phyloP scores from a whole-genome alignment of 805 yeast species.

The Lipomyces mesembrius region DNA sequence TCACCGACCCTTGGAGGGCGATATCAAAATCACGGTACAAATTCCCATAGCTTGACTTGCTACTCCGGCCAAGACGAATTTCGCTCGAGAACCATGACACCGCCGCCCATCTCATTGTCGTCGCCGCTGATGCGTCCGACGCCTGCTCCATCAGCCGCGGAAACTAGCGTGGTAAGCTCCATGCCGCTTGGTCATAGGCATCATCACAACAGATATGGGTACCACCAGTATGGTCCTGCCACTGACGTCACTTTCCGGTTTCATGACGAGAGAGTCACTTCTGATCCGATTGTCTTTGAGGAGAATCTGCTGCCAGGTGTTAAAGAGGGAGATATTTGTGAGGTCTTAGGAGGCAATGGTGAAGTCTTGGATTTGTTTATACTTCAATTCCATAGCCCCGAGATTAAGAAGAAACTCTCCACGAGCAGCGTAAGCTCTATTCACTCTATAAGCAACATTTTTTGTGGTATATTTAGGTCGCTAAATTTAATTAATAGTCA shows the following conservation, averaged over 20 bases:
- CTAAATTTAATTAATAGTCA: background rate
- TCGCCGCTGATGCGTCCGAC: slow-evolving; percentile 1
- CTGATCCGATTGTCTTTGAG: slow-evolving; percentile 63
- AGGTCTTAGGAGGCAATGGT: slow-evolving; percentile 43
- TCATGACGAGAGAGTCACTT: slow-evolving; percentile 66
- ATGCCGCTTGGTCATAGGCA: background rate
- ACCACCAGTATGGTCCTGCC: slow-evolving; percentile 3
- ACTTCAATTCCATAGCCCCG: slow-evolving; percentile 23
- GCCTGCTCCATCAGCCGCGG: background rate
- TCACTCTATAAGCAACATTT: background rate
- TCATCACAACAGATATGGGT: background rate
- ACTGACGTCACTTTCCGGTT: slow-evolving; percentile 41
- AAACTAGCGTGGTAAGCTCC: background rate
- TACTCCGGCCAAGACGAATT: background rate
- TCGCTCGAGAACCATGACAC: background rate
- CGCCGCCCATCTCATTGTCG: background rate
- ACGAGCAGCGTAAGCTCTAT: slow-evolving; percentile 16
- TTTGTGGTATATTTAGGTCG: background rate
- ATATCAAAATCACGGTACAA: background rate
- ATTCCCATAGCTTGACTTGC: background rate
- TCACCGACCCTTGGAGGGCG: background rate
- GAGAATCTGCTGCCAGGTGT: slow-evolving; percentile 60
- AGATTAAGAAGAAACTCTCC: slow-evolving; percentile 25
- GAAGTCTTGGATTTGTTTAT: slow-evolving; percentile 27
- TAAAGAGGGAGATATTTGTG: slow-evolving; percentile 68